Evolutionary conservation across 2,329 filamentous ascomycete species (phyloP).

Genomic region (Helotiales sp.): DNA sequence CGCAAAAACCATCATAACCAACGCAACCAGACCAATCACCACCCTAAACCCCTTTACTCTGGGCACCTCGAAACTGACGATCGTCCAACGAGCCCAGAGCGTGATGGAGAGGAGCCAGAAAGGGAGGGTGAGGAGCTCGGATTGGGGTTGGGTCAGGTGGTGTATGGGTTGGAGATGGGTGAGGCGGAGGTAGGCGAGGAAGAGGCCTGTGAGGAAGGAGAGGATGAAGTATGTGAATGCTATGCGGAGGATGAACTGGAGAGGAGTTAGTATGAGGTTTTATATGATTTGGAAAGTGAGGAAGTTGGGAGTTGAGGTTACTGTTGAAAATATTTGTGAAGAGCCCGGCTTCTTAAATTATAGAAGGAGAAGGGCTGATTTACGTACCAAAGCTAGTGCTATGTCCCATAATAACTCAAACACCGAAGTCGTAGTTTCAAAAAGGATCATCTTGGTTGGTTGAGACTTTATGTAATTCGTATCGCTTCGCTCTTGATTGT

Average conservation of each 20-base stretch:
- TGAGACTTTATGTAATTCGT: neutral
- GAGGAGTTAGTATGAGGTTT: too few species aligned
- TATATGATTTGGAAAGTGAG: too few species aligned
- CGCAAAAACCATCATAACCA: conserved; percentile 26
- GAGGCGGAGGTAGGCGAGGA: conserved; percentile 19
- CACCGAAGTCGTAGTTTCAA: conserved; percentile 10
- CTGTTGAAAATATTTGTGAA: too few species aligned
- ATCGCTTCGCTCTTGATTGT: neutral
- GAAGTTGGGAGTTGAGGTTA: neutral
- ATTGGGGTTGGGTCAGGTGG: conserved; percentile 21
- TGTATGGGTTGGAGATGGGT: conserved; percentile 19
- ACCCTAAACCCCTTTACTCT: conserved; percentile 32
- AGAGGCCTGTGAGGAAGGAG: conserved; percentile 27
- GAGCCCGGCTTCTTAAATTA: too few species aligned
- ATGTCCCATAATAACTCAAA: conserved; percentile 11
- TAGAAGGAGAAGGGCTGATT: too few species aligned
- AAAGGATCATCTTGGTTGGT: conserved; percentile 17
- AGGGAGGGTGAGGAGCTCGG: conserved; percentile 17
- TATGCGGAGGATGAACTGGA: conserved; percentile 36
- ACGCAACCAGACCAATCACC: conserved; percentile 32
- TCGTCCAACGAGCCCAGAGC: conserved; percentile 29
- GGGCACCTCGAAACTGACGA: conserved; percentile 34
- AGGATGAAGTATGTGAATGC: conserved; percentile 36
- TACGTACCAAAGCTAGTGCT: too few species aligned
- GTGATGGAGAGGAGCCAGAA: conserved; percentile 22